phyloP scores from a whole-genome alignment of 192 early-diverging fungal genomes.

The Chytriomyces sp. region DNA sequence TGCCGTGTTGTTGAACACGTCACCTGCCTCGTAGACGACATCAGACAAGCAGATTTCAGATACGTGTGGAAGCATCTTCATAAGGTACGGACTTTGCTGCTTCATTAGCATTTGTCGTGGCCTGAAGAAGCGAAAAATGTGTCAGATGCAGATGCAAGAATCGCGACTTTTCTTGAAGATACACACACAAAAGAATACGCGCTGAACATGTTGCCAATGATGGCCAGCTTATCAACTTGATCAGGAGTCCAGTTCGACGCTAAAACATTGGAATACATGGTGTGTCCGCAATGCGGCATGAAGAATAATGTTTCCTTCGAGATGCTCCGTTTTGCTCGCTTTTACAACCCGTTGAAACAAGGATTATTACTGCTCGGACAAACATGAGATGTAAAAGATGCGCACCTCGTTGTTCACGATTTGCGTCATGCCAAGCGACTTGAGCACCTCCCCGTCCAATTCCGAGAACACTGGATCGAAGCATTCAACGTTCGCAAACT shows the following conservation, averaged over 20 bases:
- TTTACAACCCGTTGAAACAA: background rate
- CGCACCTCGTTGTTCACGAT: slow-evolving; percentile 41
- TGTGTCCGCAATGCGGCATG: slow-evolving; percentile 51
- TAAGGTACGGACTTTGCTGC: slow-evolving; percentile 23
- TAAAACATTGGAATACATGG: slow-evolving; percentile 44
- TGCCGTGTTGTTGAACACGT: slow-evolving; percentile 45
- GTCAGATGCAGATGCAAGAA: background rate
- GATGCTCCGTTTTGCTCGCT: slow-evolving; percentile 34
- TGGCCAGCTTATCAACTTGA: slow-evolving; percentile 7
- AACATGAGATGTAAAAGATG: background rate
- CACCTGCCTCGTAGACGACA: background rate
- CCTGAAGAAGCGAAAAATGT: background rate
- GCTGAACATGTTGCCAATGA: slow-evolving; percentile 47
- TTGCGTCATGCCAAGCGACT: slow-evolving; percentile 8
- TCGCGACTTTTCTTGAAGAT: background rate
- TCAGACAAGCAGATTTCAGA: slow-evolving; percentile 26
- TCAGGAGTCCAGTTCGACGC: slow-evolving; percentile 37
- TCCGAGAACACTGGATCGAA: slow-evolving; percentile 45
- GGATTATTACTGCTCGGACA: too few species aligned
- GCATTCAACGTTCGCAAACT: slow-evolving; percentile 12
- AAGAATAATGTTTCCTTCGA: slow-evolving; percentile 36
- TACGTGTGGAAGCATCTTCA: background rate
- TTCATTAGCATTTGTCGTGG: background rate
- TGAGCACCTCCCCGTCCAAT: slow-evolving; percentile 21
- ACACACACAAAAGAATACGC: slow-evolving; percentile 33